Percentiles rank a stretch among this genome's conserved stretches.
phyloP scores from a whole-genome alignment of 2,329 filamentous ascomycete genomes.

The Neofusicoccum sp. region DNA sequence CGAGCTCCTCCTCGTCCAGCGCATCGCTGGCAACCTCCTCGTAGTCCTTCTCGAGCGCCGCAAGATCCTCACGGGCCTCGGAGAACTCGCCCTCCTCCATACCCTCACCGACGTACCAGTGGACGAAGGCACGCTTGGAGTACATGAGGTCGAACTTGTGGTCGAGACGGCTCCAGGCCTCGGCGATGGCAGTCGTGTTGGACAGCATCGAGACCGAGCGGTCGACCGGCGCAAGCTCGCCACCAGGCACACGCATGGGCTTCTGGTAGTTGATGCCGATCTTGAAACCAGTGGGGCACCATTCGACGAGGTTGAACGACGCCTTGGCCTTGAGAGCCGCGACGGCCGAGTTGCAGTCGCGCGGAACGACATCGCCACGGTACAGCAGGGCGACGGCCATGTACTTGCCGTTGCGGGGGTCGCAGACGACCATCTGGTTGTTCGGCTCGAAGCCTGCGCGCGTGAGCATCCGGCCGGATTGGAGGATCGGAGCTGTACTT shows the following conservation, averaged over 20 bases:
- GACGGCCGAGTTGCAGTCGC: constrained; percentile 90
- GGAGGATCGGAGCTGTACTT: constrained; percentile 36
- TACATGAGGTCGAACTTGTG: constrained; percentile 99
- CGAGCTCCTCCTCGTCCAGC: constrained; percentile 79
- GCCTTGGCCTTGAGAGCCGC: constrained; percentile 98
- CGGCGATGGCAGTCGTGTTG: constrained; percentile 97
- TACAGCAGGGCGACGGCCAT: constrained; percentile 99
- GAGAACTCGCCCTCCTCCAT: constrained; percentile 99
- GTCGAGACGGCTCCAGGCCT: constrained; percentile 95
- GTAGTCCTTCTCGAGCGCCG: constrained; percentile 96
- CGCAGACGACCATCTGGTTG: constrained; percentile 99
- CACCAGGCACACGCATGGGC: constrained; percentile 92
- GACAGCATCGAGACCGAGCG: constrained; percentile 99
- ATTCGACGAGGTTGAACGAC: constrained; percentile 99
- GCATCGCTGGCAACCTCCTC: constrained; percentile 98
- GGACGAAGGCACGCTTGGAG: constrained; percentile 99
- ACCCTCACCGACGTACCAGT: constrained; percentile 99
- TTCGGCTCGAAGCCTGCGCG: constrained; percentile 99
- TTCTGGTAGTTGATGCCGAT: constrained; percentile 99
- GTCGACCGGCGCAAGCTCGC: constrained; percentile 96
- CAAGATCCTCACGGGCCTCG: constrained; percentile 97
- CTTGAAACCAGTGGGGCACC: constrained; percentile 99
- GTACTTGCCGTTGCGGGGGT: constrained; percentile 98
- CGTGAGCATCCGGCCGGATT: constrained; percentile 60
- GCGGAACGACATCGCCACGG: constrained; percentile 96